Evolutionary conservation across 306 rosid genomes (phyloP).

Genomic region (Ceratonia siliqua): DNA sequence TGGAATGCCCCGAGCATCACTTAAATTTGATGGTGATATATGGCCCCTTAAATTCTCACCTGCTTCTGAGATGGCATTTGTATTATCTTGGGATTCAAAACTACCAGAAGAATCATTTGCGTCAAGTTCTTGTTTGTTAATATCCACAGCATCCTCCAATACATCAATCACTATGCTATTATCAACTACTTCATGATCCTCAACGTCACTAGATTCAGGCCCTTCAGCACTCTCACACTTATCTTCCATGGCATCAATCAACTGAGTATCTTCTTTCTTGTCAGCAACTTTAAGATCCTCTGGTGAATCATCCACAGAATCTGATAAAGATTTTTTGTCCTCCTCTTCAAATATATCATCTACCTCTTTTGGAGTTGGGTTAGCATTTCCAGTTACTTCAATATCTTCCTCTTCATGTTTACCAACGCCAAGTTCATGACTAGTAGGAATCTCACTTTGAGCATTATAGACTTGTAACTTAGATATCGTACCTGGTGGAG

Average conservation of each 20-base stretch:
- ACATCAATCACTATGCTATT: slow-evolving; percentile 38
- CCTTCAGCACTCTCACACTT: slow-evolving; percentile 45
- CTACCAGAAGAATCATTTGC: slow-evolving; percentile 49
- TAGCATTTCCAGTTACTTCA: slow-evolving; percentile 44
- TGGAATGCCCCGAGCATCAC: slow-evolving; percentile 50
- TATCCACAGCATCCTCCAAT: slow-evolving; percentile 40
- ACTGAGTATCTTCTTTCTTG: slow-evolving; percentile 51
- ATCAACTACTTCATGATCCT: slow-evolving; percentile 50
- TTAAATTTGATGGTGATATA: slow-evolving; percentile 40
- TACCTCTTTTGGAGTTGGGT: slow-evolving; percentile 41
- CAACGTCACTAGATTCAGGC: slow-evolving; percentile 43
- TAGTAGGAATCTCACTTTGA: slow-evolving; percentile 46
- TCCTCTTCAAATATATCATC: slow-evolving; percentile 45
- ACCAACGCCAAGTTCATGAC: slow-evolving; percentile 40
- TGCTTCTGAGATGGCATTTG: slow-evolving; percentile 43
- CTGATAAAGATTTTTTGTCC: slow-evolving; percentile 35
- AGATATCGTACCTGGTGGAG: slow-evolving; percentile 92
- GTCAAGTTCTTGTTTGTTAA: slow-evolving; percentile 43
- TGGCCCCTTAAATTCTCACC: slow-evolving; percentile 60
- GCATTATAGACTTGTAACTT: slow-evolving; percentile 67
- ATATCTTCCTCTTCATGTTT: slow-evolving; percentile 47
- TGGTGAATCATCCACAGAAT: slow-evolving; percentile 42
- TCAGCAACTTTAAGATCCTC: slow-evolving; percentile 50
- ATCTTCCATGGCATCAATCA: slow-evolving; percentile 41
- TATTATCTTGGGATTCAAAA: slow-evolving; percentile 50